Evolutionary conservation across 108 stramenopile species (phyloP).

Genomic region (Epithemia pelagica): DNA sequence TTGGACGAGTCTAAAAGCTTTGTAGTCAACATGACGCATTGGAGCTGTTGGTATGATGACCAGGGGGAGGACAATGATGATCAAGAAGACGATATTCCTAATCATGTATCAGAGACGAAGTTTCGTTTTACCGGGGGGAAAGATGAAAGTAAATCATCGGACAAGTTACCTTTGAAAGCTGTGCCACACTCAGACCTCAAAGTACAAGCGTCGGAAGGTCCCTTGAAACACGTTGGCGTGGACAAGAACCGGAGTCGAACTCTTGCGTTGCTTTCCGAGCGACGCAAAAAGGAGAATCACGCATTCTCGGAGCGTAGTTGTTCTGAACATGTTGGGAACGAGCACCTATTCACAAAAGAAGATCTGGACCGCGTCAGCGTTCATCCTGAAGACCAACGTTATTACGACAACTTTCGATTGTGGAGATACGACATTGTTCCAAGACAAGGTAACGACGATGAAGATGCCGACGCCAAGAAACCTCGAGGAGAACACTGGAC

Average conservation of each 20-base stretch:
- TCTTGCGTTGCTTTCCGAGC: not conserved
- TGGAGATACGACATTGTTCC: constrained; percentile 54
- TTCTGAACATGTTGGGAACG: not conserved
- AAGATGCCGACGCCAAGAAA: constrained; percentile 3
- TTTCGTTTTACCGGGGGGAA: constrained; percentile 26
- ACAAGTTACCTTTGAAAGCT: not conserved
- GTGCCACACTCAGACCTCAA: too few species aligned
- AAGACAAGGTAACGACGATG: constrained; percentile 2
- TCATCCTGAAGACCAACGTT: constrained; percentile 55
- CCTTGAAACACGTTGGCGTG: not conserved
- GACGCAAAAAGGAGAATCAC: not conserved
- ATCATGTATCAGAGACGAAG: constrained; percentile 2
- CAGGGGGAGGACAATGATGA: not conserved
- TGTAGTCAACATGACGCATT: constrained; percentile 50
- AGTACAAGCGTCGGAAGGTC: not conserved
- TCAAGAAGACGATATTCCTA: not conserved
- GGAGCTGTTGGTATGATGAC: constrained; percentile 63
- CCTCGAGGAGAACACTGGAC: constrained; percentile 33
- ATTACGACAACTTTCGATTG: constrained; percentile 47
- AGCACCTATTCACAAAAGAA: not conserved
- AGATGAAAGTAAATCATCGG: too few species aligned
- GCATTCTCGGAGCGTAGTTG: not conserved
- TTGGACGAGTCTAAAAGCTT: constrained; percentile 32
- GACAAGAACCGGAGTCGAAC: not conserved
- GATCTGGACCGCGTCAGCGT: constrained; percentile 15